Conservation (phyloP, 1,139 yeast species). For the Torulaspora globosa region DNA sequence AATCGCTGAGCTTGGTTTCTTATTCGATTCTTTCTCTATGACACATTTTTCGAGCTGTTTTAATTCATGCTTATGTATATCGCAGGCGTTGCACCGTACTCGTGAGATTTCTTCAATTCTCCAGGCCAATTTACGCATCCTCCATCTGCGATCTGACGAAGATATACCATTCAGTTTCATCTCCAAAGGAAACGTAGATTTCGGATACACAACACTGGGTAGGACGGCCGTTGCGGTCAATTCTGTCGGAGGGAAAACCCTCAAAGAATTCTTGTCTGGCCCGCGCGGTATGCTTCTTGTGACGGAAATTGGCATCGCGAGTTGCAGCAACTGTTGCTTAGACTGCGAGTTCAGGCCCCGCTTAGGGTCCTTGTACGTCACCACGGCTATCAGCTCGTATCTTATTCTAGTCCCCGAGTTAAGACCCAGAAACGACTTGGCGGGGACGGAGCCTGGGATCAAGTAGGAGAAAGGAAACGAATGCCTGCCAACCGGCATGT, state of each 20-base stretch:
- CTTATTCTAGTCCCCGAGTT: slow-evolving; percentile 54
- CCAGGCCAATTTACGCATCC: slow-evolving; percentile 88
- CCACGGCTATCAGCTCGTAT: slow-evolving; percentile 70
- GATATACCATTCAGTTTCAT: slow-evolving; percentile 76
- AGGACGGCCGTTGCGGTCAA: slow-evolving; percentile 80
- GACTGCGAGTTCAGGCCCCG: slow-evolving; percentile 27
- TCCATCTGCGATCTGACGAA: slow-evolving; percentile 68
- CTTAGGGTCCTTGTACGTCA: slow-evolving; percentile 42
- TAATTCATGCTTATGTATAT: slow-evolving; percentile 49
- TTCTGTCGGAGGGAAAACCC: slow-evolving; percentile 95
- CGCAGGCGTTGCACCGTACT: slow-evolving; percentile 56
- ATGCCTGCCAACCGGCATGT: slow-evolving; percentile 62
- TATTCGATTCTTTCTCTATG: slow-evolving; percentile 33
- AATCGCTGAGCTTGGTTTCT: slow-evolving; percentile 30
- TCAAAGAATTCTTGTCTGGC: slow-evolving; percentile 76
- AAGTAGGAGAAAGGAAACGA: slow-evolving; percentile 93
- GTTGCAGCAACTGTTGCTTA: slow-evolving; percentile 38
- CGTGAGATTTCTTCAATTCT: slow-evolving; percentile 78
- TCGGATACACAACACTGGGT: slow-evolving; percentile 87
- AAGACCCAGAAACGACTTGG: slow-evolving; percentile 62
- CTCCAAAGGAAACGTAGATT: slow-evolving; percentile 78
- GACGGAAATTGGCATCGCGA: slow-evolving; percentile 67
- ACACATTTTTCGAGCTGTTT: slow-evolving; percentile 47
- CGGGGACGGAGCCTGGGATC: slow-evolving; percentile 86
- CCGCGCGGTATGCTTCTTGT: slow-evolving; percentile 76